Evolutionary conservation across 2,329 filamentous ascomycete genomes (phyloP), one percentile per base, ranked within the genome.

Genomic region (Chaetomiaceae sp.): DNA sequence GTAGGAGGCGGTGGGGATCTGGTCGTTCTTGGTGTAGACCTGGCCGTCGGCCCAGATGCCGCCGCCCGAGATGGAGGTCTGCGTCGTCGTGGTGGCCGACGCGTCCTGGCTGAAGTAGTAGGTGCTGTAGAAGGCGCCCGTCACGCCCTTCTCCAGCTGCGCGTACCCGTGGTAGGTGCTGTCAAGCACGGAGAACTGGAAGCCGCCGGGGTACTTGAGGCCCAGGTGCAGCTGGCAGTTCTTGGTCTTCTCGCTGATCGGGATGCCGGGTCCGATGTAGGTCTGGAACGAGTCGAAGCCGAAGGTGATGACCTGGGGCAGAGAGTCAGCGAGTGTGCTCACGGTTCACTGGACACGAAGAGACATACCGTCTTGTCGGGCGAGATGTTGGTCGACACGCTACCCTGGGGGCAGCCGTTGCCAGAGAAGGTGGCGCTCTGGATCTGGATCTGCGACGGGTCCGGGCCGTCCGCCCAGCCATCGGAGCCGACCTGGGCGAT

Each of bases 91-190:
- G 19, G 68, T 71, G 26, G 68, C 67, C 11, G 55, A 53, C 20
- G 69, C 68, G 42, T 70, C 69, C 59, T 72, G 68, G 33, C 63
- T 67, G 62, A 72, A 72, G 62, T 68, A 72, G 61, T 72, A 72
- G 35, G 69, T 71, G 56, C 66, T 70, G 56, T 65, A 68, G 59
- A 72, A 71, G 41, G 62, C 67, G 22, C 69, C 69, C 6, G 66
- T 70, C 41, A 72, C 64, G 32, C 68, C 68, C 42, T 55, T 43
- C 41, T 72, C 69, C n/a, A 72, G 65, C 59, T 69, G 68, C 1
- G 69, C 69, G 49, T 68, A 72, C 48, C 69, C 69, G 63, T 72
- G 69, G 62, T 72, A 72, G n/a, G 69, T 72, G 51, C 66, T 68
- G 55, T 71, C 68, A 33, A 72, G 65, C 17, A 72, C 62, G 37